Percentiles rank a stretch among this genome's conserved stretches.
Evolutionary conservation across 108 stramenopile genomes (phyloP).

Genomic region (Bacterosira constricta): DNA sequence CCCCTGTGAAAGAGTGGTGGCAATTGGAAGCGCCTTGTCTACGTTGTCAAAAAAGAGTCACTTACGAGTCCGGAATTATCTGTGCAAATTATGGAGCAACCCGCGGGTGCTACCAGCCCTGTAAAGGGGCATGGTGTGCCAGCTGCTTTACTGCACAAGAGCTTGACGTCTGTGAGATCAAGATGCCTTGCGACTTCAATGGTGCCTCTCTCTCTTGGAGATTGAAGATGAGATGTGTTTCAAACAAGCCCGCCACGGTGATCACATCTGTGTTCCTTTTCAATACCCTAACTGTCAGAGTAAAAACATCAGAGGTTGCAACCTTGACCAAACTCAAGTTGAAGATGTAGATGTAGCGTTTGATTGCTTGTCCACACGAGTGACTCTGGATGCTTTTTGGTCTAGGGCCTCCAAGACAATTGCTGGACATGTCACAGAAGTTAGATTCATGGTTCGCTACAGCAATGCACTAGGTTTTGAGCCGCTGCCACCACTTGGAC

Average conservation of each 20-base stretch:
- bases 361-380: background rate
- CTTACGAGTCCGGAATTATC: no score
- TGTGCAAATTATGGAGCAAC: conserved; percentile 7
- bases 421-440: background rate
- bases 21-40: background rate
- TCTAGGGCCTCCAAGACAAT: background rate
- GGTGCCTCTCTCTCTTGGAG: no score
- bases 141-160: background rate
- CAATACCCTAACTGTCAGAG: conserved; percentile 2
- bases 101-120: background rate
- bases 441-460: background rate
- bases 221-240: conserved; percentile 7
- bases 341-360: background rate
- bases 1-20: background rate
- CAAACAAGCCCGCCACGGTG: conserved; percentile 2
- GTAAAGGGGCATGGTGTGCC: conserved; percentile 13
- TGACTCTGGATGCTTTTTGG: conserved; percentile 9
- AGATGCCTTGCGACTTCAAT: no score
- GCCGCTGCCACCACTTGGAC: background rate
- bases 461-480: background rate
- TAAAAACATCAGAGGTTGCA: no score
- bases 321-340: background rate
- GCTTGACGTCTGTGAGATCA: background rate
- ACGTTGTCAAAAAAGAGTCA: no score
- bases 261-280: conserved; percentile 11